Evolutionary conservation across 2,329 filamentous ascomycete species (phyloP).

Genomic region (Pseudocercospora cruenta): DNA sequence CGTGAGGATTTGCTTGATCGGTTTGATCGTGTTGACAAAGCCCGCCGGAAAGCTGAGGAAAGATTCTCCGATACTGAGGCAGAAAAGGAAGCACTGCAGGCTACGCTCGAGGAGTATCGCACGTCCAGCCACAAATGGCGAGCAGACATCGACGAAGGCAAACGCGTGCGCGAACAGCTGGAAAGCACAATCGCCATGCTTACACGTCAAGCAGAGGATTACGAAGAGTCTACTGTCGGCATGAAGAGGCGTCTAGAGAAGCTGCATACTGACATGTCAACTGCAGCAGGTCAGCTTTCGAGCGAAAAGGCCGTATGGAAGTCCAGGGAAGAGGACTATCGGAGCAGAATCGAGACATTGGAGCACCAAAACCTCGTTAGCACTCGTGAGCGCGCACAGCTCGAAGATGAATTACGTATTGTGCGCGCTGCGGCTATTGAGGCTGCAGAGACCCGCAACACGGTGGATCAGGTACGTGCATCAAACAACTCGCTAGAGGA

Average conservation of each 20-base stretch:
- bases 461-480: slow-evolving; percentile 55
- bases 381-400: slow-evolving; percentile 47
- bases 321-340: slow-evolving; percentile 65
- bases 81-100: slow-evolving; percentile 64
- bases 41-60: slow-evolving; percentile 34
- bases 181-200: slow-evolving; percentile 65
- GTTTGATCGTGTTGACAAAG: slow-evolving; percentile 41
- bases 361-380: slow-evolving; percentile 55
- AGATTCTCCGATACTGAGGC: slow-evolving; percentile 50
- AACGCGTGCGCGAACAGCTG: slow-evolving; percentile 70
- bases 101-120: slow-evolving; percentile 67
- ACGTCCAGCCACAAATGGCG: slow-evolving; percentile 63
- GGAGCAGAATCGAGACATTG: slow-evolving; percentile 58
- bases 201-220: slow-evolving; percentile 79
- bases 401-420: slow-evolving; percentile 52
- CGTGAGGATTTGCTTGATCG: slow-evolving; percentile 45
- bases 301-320: slow-evolving; percentile 80
- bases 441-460: slow-evolving; percentile 76
- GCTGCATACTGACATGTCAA: slow-evolving; percentile 84
- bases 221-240: slow-evolving; percentile 60
- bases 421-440: slow-evolving; percentile 67
- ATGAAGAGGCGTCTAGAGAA: slow-evolving; percentile 84
- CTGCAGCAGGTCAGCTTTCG: slow-evolving; percentile 75
- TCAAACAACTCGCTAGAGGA: slow-evolving; percentile 36
- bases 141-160: slow-evolving; percentile 60